phyloP scores from a whole-genome alignment of 495 filamentous ascomycete species.

The Xylaria scruposa region DNA sequence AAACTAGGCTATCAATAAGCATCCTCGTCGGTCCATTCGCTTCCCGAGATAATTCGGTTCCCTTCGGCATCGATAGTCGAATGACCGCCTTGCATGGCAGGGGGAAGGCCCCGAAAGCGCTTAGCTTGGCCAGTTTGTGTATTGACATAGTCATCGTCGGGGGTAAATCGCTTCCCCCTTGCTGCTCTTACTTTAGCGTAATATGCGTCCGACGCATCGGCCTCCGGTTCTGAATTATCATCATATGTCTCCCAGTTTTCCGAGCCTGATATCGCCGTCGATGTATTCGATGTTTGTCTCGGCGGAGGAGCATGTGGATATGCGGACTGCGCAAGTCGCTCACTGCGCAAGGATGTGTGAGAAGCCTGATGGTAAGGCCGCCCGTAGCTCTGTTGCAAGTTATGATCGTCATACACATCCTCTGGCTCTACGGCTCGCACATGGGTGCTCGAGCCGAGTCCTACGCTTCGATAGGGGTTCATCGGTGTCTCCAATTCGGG shows the following conservation, averaged over 20 bases:
- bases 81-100: slow-evolving; percentile 41
- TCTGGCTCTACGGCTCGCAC: slow-evolving; percentile 83
- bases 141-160: slow-evolving; percentile 65
- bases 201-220: slow-evolving; percentile 75
- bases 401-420: slow-evolving; percentile 79
- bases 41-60: slow-evolving; percentile 58
- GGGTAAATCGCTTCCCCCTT: slow-evolving; percentile 48
- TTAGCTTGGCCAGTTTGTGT: slow-evolving; percentile 42
- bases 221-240: slow-evolving; percentile 75
- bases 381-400: slow-evolving; percentile 32
- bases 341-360: slow-evolving; percentile 47
- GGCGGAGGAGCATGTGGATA: slow-evolving; percentile 47
- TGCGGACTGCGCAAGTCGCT: slow-evolving; percentile 42
- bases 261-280: slow-evolving; percentile 69
- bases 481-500: slow-evolving; percentile 69
- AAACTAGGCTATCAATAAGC: slow-evolving; percentile 44
- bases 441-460: slow-evolving; percentile 67
- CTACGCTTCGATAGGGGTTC: slow-evolving; percentile 66
- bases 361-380: slow-evolving; percentile 40
- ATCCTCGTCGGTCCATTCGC: slow-evolving; percentile 65
- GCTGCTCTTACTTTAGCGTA: slow-evolving; percentile 77
- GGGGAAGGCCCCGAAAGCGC: slow-evolving; percentile 47
- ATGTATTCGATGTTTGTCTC: slow-evolving; percentile 75
- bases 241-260: slow-evolving; percentile 98
- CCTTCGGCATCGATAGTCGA: slow-evolving; percentile 52